Base-by-base conservation (phyloP, 352 stramenopile species). In the Thraustochytrium striatum region DNA sequence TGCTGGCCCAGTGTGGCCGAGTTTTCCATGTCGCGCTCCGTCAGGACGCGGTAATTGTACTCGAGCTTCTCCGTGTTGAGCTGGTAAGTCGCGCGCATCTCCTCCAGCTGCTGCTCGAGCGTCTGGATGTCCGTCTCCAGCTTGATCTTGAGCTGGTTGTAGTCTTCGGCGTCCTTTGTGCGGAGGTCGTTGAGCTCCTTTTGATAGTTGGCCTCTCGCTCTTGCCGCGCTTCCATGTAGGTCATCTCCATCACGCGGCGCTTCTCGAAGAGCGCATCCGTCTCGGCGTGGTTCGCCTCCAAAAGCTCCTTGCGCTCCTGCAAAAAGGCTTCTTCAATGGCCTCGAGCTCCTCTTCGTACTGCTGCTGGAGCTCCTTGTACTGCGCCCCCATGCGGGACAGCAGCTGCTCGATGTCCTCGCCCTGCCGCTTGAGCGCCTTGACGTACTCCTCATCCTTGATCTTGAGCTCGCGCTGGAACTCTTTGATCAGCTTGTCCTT, bases 31-130 rank as follows among this genome's bases (percentile, higher is more conserved):
- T 98, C 93, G 19, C 92, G 86, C 73, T 97, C 93, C 0, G 90
- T 97, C 9, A 98, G 87, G 7, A 98, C 92, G 32, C 92, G 87
- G 84, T 96, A 97, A 81, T 97, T 97, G 85, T 97, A 97, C 85
- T 97, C 93, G 61, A 97, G 88, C 81, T 97, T 97, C 78, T 97
- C 93, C 8, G 92, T 97, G 81, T 97, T 97, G 72, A 97, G 89
- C 80, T 96, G 91, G 82, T 97, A 97, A 35, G 92, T 97, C 0
- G 92, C 91, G 25, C 92, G 88, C 91, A 97, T 97, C 58, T 97
- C 92, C 82, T 97, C 92, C 30, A 97, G 88, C 83, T 97, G 93
- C 85, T 97, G 92, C 85, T 98, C 92, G 0, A 98, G 88, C 30
- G 91, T 96, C 82, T 97, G 93, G 80, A 97, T 96, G 72, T 97